Base-by-base conservation (phyloP, 2,329 filamentous ascomycete species). In the Parascedosporium putredinis region DNA sequence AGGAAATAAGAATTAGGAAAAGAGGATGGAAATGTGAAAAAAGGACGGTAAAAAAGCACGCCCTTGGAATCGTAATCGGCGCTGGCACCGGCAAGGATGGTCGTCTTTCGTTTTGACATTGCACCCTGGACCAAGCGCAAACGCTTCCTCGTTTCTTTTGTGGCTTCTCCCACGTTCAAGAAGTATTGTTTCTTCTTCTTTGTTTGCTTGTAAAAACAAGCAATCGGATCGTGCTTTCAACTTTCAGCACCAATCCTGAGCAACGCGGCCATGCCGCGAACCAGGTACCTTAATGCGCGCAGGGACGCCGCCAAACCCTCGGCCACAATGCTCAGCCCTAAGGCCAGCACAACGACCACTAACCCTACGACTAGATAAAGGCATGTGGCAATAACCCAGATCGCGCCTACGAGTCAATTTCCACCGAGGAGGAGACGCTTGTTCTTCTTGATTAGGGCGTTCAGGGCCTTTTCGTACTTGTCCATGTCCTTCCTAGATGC, bases 401-500 rank as follows among this genome's bases (percentile, higher is more conserved):
- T 20, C 38, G 16, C 38, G 16, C 20, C 38, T 23, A 42, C 5
- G 38, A 42, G 38, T 42, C 38, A 42, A 20, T 45, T 24, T 23
- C 36, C 34, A n/a, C 69, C 68, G 3, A 76, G 56, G 27, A 81
- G 58, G 38, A 83, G 56, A 47, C 74, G 69, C 50, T 72, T 66
- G 59, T 84, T 85, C 61, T 74, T 76, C 65, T 75, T 78, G 50
- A 84, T 73, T 18, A 82, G 60, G 40, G 72, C 69, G 59, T 78
- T 78, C 50, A 84, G 62, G 42, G 68, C 75, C 68, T 80, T 83
- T 65, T 84, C 80, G 25, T 82, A 61, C 57, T 70, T 75, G 55
- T 83, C 79, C 5, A 76, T 75, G 61, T 84, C 81, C 59, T 75
- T 78, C 47, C 73, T 70, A 24, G 76, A 73, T 33, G 71, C 62